These are phyloP conservation scores for Candida gigantensis DNA, from an alignment of 1,139 yeast genomes.

Conservation along the genomic window DNA sequence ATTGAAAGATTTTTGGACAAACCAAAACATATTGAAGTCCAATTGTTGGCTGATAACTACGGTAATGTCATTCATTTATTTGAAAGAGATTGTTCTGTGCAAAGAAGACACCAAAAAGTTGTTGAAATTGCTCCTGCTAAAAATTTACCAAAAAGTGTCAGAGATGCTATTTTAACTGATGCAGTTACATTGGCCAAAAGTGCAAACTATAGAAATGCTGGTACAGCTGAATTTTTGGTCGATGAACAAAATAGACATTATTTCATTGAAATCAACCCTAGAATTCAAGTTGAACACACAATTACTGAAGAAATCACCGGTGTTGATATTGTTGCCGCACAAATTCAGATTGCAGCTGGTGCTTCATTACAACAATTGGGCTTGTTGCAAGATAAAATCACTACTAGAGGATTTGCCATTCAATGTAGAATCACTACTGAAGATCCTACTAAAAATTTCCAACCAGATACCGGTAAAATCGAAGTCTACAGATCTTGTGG, in stretches of 20 bases:
- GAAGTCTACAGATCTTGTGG: conserved; percentile 99
- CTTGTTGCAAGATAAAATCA: conserved; percentile 87
- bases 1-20: conserved; percentile 92
- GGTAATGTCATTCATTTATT: conserved; percentile 95
- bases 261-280: conserved; percentile 97
- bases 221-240: conserved; percentile 97
- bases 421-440: conserved; percentile 99
- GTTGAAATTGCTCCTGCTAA: conserved; percentile 99
- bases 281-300: conserved; percentile 98
- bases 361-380: conserved; percentile 92
- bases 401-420: conserved; percentile 96
- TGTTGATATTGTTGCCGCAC: conserved; percentile 97
- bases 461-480: conserved; percentile 97
- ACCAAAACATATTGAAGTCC: conserved; percentile 98
- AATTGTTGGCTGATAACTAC: conserved; percentile 86
- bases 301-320: conserved; percentile 99
- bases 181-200: conserved; percentile 89
- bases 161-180: conserved; percentile 90
- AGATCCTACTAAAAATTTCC: conserved; percentile 95
- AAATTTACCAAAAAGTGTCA: conserved; percentile 74
- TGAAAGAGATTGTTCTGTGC: conserved; percentile 99
- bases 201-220: conserved; percentile 94
- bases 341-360: conserved; percentile 98
- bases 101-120: conserved; percentile 98
- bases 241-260: conserved; percentile 94